phyloP scores from a whole-genome alignment of 108 stramenopile genomes.

The Nitzschia inconspicua region DNA sequence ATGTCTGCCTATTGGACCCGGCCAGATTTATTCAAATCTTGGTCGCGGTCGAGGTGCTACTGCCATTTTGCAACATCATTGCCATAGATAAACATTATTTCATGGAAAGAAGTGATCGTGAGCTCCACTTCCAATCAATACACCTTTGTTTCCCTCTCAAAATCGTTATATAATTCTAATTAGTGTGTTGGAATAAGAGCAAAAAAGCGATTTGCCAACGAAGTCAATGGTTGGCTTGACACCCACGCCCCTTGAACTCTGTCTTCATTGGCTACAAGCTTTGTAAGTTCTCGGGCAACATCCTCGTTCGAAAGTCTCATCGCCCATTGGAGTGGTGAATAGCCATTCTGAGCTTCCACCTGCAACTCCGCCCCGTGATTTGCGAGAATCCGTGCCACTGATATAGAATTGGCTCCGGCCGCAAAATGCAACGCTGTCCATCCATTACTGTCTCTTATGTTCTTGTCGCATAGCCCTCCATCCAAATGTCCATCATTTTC shows the following conservation, averaged over 20 bases:
- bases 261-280: conserved; percentile 25
- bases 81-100: no score
- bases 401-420: conserved; percentile 57
- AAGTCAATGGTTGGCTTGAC: conserved; percentile 37
- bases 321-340: conserved; percentile 79
- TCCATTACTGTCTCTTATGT: conserved; percentile 60
- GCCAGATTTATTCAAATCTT: no score
- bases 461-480: conserved; percentile 64
- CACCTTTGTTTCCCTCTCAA: background rate
- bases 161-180: background rate
- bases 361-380: conserved; percentile 59
- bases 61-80: no score
- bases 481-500: conserved; percentile 35
- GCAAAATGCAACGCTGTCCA: conserved; percentile 83
- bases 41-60: no score
- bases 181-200: conserved; percentile 34
- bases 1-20: no score
- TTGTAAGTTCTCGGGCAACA: conserved; percentile 55
- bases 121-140: background rate
- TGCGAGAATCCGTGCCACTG: conserved; percentile 45
- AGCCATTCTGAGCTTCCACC: conserved; percentile 78
- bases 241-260: conserved; percentile 41
- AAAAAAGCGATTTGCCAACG: conserved; percentile 50
- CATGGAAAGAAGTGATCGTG: no score
- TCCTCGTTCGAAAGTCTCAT: conserved; percentile 60